Base-by-base conservation (phyloP, 2,329 filamentous ascomycete genomes). In the Pseudogymnoascus destructans region DNA sequence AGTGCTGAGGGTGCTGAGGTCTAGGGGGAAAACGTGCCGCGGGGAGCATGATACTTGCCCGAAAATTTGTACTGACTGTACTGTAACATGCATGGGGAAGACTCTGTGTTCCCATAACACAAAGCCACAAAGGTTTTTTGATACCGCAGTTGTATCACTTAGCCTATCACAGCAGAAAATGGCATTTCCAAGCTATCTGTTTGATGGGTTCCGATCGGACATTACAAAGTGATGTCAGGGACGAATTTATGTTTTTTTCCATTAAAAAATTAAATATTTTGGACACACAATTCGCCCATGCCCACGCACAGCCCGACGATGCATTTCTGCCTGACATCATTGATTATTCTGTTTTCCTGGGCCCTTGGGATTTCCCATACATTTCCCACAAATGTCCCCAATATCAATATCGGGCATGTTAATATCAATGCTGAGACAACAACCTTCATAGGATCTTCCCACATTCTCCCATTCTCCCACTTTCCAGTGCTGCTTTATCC, bases 241-340 rank as follows among this genome's bases (percentile, higher is more conserved):
- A 52, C 25, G 25, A 52, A 30, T 52, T 30, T 52, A 30, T 49
- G 21, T 30, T 52, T 17, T 30, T 30, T 15, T 49, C n/a, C 38
- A 58, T 11, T 57, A 59, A 59, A 58, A 60, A 58, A 57, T 59
- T 32, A 57, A 59, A 21, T 58, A 21, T 58, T 56, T 58, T 57
- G 55, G 63, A 61, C 64, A 62, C 66, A 62, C 64, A 60, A 59
- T 64, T 65, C 68, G 66, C 71, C 78, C 76, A 77, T 75, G 78
- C 46, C 77, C 75, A 59, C 57, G 40, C 30, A 59, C 23, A 70
- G 73, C 70, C 62, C 65, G 69, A 67, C 69, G 17, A 58, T 74
- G 73, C 73, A 75, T 69, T 71, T 73, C 71, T 75, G 73, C 73
- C 73, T 73, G 72, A 75, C 72, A 35, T 57, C 30, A 33, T 56